Base-by-base conservation (phyloP, 1,284 basidiomycete genomes). In the Ceratobasidium sp. region DNA sequence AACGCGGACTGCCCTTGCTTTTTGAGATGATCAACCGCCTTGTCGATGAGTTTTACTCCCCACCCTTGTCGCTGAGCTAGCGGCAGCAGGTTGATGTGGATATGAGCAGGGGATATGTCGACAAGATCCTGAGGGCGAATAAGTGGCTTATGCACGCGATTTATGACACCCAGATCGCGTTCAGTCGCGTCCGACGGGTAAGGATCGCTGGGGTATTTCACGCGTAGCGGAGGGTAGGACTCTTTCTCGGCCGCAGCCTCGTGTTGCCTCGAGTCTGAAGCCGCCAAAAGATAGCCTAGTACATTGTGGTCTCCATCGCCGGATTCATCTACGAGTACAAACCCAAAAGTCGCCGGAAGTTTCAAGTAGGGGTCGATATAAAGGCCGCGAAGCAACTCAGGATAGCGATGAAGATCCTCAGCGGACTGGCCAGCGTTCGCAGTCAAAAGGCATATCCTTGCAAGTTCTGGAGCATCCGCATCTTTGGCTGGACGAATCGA, bases 321-420 rank as follows among this genome's bases (percentile, higher is more conserved):
- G 3, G 55, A 49, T 15, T 34, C 53, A 42, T 31, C 35, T 10
- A 42, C 74, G 75, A 92, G 78, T 32, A 92, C 89, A 77, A 90
- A 92, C 12, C 84, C 89, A 82, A 85, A 91, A 31, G 87, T 85
- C 35, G 81, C 82, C 13, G 84, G 84, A n/a, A 89, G 77, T 68
- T 85, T 83, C 62, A 89, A 82, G 76, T 92, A 92, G 3, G 90
- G 90, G 49, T 89, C 83, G 2, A 89, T 86, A 73, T 86, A 92
- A 47, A 88, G 81, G 40, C 90, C 80, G 2, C 90, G 89, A 5
- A 85, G 86, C 32, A 91, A 83, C 73, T 89, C 87, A n/a, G 78
- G 79, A 72, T 82, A 83, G 34, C 84, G 83, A 78, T 91, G 87
- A 25, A 86, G 78, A 38, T 74, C 73, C 75, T 87, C 86, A 34